Evolutionary conservation across 2,329 filamentous ascomycete species (phyloP).

Genomic region (Fusarium nanum): DNA sequence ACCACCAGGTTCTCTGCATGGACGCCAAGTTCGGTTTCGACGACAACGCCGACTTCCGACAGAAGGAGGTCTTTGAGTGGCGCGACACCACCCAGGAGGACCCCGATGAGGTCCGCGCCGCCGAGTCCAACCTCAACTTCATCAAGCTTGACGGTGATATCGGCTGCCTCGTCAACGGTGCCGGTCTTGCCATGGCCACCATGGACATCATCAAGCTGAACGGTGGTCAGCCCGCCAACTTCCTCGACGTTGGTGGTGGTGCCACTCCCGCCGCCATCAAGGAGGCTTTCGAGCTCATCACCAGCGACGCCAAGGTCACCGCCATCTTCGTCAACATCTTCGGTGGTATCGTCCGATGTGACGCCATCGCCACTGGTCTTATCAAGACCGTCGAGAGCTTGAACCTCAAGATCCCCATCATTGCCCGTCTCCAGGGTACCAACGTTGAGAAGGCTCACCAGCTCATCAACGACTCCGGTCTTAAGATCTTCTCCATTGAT

Average conservation of each 20-base stretch:
- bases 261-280: constrained; percentile 96
- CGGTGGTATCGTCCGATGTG: constrained; percentile 97
- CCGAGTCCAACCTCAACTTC: constrained; percentile 96
- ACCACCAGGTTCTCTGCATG: constrained; percentile 99
- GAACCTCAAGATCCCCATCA: constrained; percentile 96
- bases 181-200: constrained; percentile 98
- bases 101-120: constrained; percentile 95
- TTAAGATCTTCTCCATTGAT: constrained; percentile 99
- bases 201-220: constrained; percentile 99
- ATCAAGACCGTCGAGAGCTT: constrained; percentile 95
- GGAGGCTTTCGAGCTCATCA: constrained; percentile 98
- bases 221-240: constrained; percentile 95
- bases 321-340: constrained; percentile 99
- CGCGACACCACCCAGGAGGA: constrained; percentile 97
- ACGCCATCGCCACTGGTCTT: constrained; percentile 95
- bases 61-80: constrained; percentile 95
- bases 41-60: constrained; percentile 98
- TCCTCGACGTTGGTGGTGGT: constrained; percentile 97
- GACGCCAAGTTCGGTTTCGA: constrained; percentile 99
- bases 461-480: constrained; percentile 93
- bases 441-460: constrained; percentile 97
- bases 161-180: constrained; percentile 98
- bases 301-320: constrained; percentile 96
- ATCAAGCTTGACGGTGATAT: constrained; percentile 99
- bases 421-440: constrained; percentile 96